Evolutionary conservation across 2,329 filamentous ascomycete species (phyloP).

Genomic region (Colletotrichum aenigma): DNA sequence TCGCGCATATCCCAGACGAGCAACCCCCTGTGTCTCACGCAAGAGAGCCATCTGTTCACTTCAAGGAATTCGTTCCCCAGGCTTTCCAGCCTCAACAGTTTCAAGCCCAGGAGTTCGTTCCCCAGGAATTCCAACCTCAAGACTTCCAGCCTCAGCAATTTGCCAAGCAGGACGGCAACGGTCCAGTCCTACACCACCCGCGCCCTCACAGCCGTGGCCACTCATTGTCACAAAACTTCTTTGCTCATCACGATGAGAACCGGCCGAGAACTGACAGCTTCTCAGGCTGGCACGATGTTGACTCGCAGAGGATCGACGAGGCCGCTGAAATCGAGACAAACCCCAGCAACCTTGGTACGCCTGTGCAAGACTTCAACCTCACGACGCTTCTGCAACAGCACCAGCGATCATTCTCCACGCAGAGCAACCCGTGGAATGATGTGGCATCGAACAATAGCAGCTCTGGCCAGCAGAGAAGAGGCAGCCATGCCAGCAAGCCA

Average conservation of each 20-base stretch:
- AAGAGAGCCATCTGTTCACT: constrained; percentile 51
- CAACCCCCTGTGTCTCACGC: constrained; percentile 35
- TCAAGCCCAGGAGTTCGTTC: constrained; percentile 34
- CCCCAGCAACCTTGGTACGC: constrained; percentile 73
- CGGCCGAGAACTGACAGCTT: constrained; percentile 35
- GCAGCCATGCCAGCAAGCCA: constrained; percentile 70
- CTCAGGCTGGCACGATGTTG: constrained; percentile 43
- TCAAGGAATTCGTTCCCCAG: constrained; percentile 28
- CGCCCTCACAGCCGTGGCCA: constrained; percentile 77
- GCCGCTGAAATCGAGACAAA: constrained; percentile 75
- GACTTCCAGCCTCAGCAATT: constrained; percentile 48
- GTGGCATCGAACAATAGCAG: constrained; percentile 43
- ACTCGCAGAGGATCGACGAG: constrained; percentile 51
- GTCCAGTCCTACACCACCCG: constrained; percentile 70
- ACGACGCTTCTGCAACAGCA: constrained; percentile 48
- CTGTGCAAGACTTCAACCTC: constrained; percentile 56
- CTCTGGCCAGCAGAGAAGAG: constrained; percentile 37
- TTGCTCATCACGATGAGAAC: constrained; percentile 58
- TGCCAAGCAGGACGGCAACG: constrained; percentile 56
- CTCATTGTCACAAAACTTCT: constrained; percentile 71
- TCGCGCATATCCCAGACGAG: neutral
- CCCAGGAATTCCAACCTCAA: constrained; percentile 7
- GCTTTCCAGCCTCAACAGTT: constrained; percentile 11
- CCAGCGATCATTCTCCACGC: constrained; percentile 58
- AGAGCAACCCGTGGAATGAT: constrained; percentile 69